phyloP scores from a whole-genome alignment of 1,284 basidiomycete genomes.

The Macrocystidia cucumis region DNA sequence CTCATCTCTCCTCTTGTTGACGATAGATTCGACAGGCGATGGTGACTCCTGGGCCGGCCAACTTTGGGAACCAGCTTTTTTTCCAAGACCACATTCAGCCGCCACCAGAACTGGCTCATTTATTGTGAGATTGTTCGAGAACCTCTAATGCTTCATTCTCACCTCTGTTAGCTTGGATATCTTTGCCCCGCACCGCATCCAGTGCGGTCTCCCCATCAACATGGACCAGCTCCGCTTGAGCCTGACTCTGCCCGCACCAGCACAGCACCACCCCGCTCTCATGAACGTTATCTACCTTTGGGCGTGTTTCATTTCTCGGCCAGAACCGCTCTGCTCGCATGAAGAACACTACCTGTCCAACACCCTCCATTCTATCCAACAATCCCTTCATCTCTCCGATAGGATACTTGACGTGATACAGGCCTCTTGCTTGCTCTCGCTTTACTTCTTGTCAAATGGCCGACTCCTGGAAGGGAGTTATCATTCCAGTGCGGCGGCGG shows the following conservation, averaged over 20 bases:
- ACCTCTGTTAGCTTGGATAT: slow-evolving; percentile 50
- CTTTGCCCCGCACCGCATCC: slow-evolving; percentile 67
- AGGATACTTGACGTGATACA: slow-evolving; percentile 64
- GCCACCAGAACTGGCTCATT: slow-evolving; percentile 53
- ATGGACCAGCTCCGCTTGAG: slow-evolving; percentile 56
- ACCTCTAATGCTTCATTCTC: slow-evolving; percentile 7
- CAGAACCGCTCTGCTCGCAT: slow-evolving; percentile 56
- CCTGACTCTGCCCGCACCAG: slow-evolving; percentile 37
- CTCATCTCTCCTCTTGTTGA: slow-evolving; percentile 3
- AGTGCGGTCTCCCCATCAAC: slow-evolving; percentile 63
- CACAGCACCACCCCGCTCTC: slow-evolving; percentile 64
- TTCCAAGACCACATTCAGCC: slow-evolving; percentile 49
- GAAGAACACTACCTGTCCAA: slow-evolving; percentile 60
- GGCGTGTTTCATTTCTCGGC: slow-evolving; percentile 71
- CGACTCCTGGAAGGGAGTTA: slow-evolving; percentile 67
- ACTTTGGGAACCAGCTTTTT: slow-evolving; percentile 36
- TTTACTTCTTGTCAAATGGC: slow-evolving; percentile 69
- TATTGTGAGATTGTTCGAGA: slow-evolving; percentile 42
- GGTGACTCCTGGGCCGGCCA: slow-evolving; percentile 35
- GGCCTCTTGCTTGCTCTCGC: slow-evolving; percentile 61
- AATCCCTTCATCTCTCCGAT: slow-evolving; percentile 45
- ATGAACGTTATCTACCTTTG: slow-evolving; percentile 75
- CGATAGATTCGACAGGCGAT: slow-evolving; percentile 21
- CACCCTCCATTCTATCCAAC: slow-evolving; percentile 49
- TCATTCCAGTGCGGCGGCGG: slow-evolving; percentile 60